Evolutionary conservation across 768 basidiomycete species (phyloP), one percentile per base, ranked within the genome.

Genomic region (Xanthoconium purpureum): DNA sequence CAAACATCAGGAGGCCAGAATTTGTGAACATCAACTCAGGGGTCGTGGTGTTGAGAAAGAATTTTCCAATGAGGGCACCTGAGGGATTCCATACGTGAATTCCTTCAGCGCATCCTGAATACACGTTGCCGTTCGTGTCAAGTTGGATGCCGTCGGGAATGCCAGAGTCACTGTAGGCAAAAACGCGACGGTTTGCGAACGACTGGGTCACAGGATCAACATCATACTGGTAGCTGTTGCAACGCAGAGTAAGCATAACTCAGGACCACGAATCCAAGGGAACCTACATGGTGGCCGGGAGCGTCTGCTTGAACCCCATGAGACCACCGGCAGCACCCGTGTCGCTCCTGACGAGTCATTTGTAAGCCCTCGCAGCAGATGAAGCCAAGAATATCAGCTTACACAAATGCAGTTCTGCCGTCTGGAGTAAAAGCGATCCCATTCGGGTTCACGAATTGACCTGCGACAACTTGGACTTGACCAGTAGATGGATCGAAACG

Each of bases 371-470:
- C 15, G n/a, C 36, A 15, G 9, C 3, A 47, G 45, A 54, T 35
- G 35, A 38, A 12, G 11, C 48, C 47, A 6, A 54, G 0, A 43
- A 43, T 29, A 43, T 52, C 39, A 11, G 55, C 78, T 57, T 55
- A 78, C 87, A 91, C 75, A 63, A 86, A 92, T 3, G 83, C 88
- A 9, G 75, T 80, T 46, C 71, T 79, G 6, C 88, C 87, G 59
- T 87, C 82, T 1, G 74, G 71, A 14, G 80, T 80, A 68, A 91
- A 87, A 0, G 87, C 86, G 51, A 92, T 80, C 3, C 90, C 91
- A 63, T 93, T 93, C 44, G 79, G 80, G 60, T 79, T 80, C 58
- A 80, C 78, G 64, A 92, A 87, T 17, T 84, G 87, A 60, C 89
- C 86, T 0, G 91, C 91, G 3, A 91, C 86, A 8, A 86, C 85